Conservation (phyloP, 768 basidiomycete species). For the Cystobasidium onofrii region DNA sequence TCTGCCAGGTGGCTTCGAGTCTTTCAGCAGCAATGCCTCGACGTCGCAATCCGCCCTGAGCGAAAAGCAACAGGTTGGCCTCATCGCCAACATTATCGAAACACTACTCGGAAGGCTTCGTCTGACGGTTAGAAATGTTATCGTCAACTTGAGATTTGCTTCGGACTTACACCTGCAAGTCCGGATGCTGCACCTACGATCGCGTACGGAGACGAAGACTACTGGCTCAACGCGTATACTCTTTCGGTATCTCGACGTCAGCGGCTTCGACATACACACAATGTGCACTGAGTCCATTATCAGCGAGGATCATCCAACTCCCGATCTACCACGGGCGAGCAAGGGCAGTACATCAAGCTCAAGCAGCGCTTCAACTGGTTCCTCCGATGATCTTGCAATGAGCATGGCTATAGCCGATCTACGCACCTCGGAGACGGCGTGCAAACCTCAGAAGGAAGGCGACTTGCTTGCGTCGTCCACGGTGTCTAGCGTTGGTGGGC, state of each 20-base stretch:
- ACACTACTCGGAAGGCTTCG: conserved; percentile 68
- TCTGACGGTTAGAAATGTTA: conserved; percentile 63
- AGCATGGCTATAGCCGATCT: conserved; percentile 47
- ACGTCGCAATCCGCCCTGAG: not conserved
- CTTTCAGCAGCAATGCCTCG: conserved; percentile 34
- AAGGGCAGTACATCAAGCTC: not conserved
- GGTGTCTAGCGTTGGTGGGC: not conserved
- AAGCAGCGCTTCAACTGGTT: not conserved
- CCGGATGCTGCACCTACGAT: conserved; percentile 6
- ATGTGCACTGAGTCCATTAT: not conserved
- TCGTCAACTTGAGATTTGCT: conserved; percentile 30
- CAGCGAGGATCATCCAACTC: no score
- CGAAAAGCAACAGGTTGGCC: conserved; percentile 56
- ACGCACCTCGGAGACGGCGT: conserved; percentile 32
- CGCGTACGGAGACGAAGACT: not conserved
- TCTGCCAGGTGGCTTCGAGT: conserved; percentile 38
- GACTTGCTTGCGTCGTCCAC: not conserved
- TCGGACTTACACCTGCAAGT: conserved; percentile 33
- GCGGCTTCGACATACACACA: not conserved
- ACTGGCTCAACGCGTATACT: not conserved
- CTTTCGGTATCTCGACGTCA: not conserved
- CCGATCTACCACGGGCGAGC: not conserved
- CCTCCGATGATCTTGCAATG: conserved; percentile 44
- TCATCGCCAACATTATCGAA: conserved; percentile 73
- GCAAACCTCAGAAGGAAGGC: not conserved